Percentiles rank a stretch among this genome's conserved stretches.
phyloP scores from a whole-genome alignment of 1,284 basidiomycete species.

The Moniliophthora roreri region DNA sequence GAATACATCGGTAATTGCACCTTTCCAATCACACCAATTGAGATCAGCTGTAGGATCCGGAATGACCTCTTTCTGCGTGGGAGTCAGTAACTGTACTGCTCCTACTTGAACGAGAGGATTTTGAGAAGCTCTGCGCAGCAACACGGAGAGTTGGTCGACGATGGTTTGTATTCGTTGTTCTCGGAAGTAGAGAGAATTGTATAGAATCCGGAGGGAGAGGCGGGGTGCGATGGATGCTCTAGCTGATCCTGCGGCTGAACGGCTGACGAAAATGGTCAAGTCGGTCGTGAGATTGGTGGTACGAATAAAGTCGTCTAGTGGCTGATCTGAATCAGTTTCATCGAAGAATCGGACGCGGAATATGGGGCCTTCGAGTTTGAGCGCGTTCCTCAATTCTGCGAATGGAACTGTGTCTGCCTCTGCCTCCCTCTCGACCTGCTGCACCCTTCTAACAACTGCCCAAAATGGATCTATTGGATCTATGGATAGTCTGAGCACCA shows the following conservation, averaged over 20 bases:
- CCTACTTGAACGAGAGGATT: slow-evolving; percentile 68
- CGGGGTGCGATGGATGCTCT: slow-evolving; percentile 73
- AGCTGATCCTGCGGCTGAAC: slow-evolving; percentile 59
- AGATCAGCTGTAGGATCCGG: slow-evolving; percentile 90
- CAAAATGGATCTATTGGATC: slow-evolving; percentile 91
- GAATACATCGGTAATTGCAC: slow-evolving; percentile 94
- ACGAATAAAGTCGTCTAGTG: slow-evolving; percentile 74
- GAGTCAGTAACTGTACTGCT: slow-evolving; percentile 80
- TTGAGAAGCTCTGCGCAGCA: slow-evolving; percentile 75
- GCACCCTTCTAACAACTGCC: slow-evolving; percentile 86
- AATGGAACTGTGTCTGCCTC: slow-evolving; percentile 84
- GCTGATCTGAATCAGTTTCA: slow-evolving; percentile 64
- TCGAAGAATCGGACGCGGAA: slow-evolving; percentile 98
- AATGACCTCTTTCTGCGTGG: slow-evolving; percentile 67
- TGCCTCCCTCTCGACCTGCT: slow-evolving; percentile 85
- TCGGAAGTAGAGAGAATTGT: slow-evolving; percentile 96
- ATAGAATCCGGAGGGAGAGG: slow-evolving; percentile 86
- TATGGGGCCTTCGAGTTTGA: slow-evolving; percentile 67
- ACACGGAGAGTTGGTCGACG: slow-evolving; percentile 83
- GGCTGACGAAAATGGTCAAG: slow-evolving; percentile 80
- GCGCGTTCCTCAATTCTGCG: slow-evolving; percentile 74
- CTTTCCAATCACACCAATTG: slow-evolving; percentile 97
- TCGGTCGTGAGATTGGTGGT: slow-evolving; percentile 88
- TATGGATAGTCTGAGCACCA: slow-evolving; percentile 84
- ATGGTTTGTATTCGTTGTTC: slow-evolving; percentile 76